Percentiles rank a stretch among this genome's conserved stretches.
Conservation (phyloP, 1,284 basidiomycete species). For the Pterulicium gracile region DNA sequence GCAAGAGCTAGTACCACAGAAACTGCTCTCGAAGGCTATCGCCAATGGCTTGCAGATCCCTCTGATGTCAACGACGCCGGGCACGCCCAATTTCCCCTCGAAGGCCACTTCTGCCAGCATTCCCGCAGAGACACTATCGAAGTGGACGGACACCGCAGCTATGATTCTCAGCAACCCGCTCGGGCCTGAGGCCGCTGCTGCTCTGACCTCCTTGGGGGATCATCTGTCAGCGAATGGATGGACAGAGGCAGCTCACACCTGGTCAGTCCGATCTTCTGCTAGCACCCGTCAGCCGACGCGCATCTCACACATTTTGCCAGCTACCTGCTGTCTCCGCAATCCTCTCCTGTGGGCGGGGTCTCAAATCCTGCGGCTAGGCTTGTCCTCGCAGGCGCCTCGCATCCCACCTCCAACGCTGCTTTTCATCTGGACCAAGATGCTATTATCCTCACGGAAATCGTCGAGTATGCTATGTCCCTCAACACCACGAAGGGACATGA, state of each 20-base stretch:
- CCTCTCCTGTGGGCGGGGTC: slow-evolving; percentile 64
- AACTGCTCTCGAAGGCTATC: slow-evolving; percentile 29
- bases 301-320: slow-evolving; percentile 31
- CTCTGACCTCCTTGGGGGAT: slow-evolving; percentile 83
- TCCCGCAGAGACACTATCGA: slow-evolving; percentile 45
- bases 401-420: slow-evolving; percentile 36
- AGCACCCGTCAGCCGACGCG: no score
- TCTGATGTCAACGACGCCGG: slow-evolving; percentile 36
- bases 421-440: slow-evolving; percentile 70
- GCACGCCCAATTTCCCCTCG: slow-evolving; percentile 52
- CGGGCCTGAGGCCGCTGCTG: slow-evolving; percentile 53
- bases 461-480: slow-evolving; percentile 86
- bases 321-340: slow-evolving; percentile 82
- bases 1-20: slow-evolving; percentile 64
- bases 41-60: slow-evolving; percentile 29
- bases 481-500: slow-evolving; percentile 78
- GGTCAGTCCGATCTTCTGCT: slow-evolving; percentile 36
- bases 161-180: slow-evolving; percentile 76
- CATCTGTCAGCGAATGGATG: slow-evolving; percentile 65
- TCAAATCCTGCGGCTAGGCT: slow-evolving; percentile 53
- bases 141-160: slow-evolving; percentile 83
- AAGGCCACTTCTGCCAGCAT: slow-evolving; percentile 31
- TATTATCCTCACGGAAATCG: slow-evolving; percentile 83
- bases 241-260: slow-evolving; percentile 83
- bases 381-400: slow-evolving; percentile 55